phyloP scores from a whole-genome alignment of 2,329 filamentous ascomycete genomes.

The Chalara sp. region DNA sequence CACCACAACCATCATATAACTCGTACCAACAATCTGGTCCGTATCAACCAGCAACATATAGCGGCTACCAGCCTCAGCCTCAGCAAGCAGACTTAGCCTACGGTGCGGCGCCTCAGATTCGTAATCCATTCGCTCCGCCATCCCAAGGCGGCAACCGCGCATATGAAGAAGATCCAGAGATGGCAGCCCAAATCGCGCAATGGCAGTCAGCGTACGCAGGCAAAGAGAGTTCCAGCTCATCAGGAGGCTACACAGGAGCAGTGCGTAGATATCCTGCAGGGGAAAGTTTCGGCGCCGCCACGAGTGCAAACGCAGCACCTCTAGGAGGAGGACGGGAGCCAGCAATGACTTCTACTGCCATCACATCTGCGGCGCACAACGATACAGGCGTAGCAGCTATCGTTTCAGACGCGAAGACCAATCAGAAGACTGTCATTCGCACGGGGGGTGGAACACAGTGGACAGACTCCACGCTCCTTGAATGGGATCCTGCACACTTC shows the following conservation, averaged over 20 bases:
- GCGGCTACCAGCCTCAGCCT: slow-evolving; percentile 14
- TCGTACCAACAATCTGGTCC: slow-evolving; percentile 23
- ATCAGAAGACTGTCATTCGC: slow-evolving; percentile 81
- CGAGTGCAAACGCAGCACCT: slow-evolving; percentile 38
- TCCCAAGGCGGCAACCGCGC: slow-evolving; percentile 33
- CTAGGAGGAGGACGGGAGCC: slow-evolving; percentile 33
- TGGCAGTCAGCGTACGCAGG: slow-evolving; percentile 86
- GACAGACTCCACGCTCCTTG: slow-evolving; percentile 80
- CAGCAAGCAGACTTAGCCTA: slow-evolving; percentile 31
- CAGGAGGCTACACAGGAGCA: slow-evolving; percentile 22
- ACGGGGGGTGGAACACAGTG: slow-evolving; percentile 88
- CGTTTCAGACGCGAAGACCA: slow-evolving; percentile 40
- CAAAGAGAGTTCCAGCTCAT: slow-evolving; percentile 43
- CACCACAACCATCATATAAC: slow-evolving; percentile 22
- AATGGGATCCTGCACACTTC: slow-evolving; percentile 94
- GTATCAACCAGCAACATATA: slow-evolving; percentile 17
- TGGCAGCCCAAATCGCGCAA: slow-evolving; percentile 86
- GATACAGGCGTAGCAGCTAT: slow-evolving; percentile 37
- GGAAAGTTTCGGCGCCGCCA: slow-evolving; percentile 36
- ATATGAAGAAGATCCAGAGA: slow-evolving; percentile 63
- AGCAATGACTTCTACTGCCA: slow-evolving; percentile 78
- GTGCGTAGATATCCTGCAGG: slow-evolving; percentile 27
- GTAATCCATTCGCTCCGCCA: slow-evolving; percentile 73
- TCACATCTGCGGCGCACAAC: slow-evolving; percentile 36
- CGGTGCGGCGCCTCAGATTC: slow-evolving; percentile 58